Evolutionary conservation across 2,329 filamentous ascomycete genomes (phyloP).

Genomic region (Ophioceras dolichostomum): DNA sequence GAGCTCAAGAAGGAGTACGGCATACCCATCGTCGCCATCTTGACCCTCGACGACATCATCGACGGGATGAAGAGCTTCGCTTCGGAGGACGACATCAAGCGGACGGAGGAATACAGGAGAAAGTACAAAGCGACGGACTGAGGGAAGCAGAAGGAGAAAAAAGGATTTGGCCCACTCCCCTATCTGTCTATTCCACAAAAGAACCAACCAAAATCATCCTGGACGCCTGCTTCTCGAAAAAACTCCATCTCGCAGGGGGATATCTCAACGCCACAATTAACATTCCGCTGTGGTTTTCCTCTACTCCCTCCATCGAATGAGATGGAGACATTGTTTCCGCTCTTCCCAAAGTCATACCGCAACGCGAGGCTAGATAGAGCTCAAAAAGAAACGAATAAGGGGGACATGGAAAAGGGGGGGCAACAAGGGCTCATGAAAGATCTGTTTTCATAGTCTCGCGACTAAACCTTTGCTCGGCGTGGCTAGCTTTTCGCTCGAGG

Average conservation of each 20-base stretch:
- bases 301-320: not conserved
- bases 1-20: constrained; percentile 73
- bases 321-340: not conserved
- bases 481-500: too few species aligned
- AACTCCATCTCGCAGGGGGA: not conserved
- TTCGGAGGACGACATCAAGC: constrained; percentile 48
- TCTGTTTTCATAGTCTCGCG: too few species aligned
- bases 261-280: not conserved
- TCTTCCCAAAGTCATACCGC: too few species aligned
- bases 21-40: constrained; percentile 71
- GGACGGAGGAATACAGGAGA: constrained; percentile 61
- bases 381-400: too few species aligned
- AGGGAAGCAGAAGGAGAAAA: not conserved
- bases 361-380: too few species aligned
- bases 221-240: not conserved
- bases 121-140: constrained; percentile 48
- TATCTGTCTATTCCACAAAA: too few species aligned
- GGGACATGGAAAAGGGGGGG: not conserved
- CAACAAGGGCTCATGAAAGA: too few species aligned
- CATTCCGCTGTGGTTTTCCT: not conserved
- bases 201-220: too few species aligned
- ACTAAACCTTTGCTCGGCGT: too few species aligned
- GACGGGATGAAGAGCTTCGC: constrained; percentile 51
- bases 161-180: too few species aligned
- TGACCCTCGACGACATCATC: constrained; percentile 77